Evolutionary conservation across 2,329 filamentous ascomycete species (phyloP), one percentile per base, ranked within the genome.

Genomic region (Talaromyces verruculosus): DNA sequence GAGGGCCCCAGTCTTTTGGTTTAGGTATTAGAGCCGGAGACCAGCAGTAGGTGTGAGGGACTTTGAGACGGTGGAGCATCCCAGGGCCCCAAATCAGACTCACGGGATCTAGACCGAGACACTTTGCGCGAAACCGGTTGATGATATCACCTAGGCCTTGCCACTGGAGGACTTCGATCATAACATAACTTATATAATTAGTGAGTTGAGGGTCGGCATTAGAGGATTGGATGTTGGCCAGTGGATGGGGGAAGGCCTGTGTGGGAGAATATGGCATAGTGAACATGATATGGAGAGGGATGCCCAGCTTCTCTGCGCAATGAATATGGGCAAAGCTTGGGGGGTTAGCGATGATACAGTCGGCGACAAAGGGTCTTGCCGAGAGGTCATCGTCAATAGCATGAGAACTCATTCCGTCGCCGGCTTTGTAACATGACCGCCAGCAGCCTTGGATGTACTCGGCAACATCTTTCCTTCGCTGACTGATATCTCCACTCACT

Each of bases 341-440:
- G 0, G 84, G 84, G 59, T 85, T 85, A 1, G 84, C 84, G 63
- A 86, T 85, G 51, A 86, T 85, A 2, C 79, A 79, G 61, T 86
- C 81, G 2, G 84, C 84, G n/a, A 85, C 76, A 68, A 86, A 86
- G 1, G 82, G 81, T 22, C 28, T 28, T 13, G 80, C 81, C 4
- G 45, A 25, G 19, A 49, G 45, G 3, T 49, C 45, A 35, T 65
- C 28, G 28, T 65, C 41, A 5, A 7, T 37, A 15, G 53, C 8
- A 25, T 39, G 19, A 17, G 17, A 11, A 17, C 30, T n/a, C 13
- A 45, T 51, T 39, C 63, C 63, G 22, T 64, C 63, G 19, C 41
- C 63, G n/a, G 39, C 43, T 64, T 64, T 22, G n/a, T 59, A 64
- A 51, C 63, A 64, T 25, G 63, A 64, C 11, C 63, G 41, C 63